Conservation (phyloP, 495 filamentous ascomycete genomes). For the Xylaria castorea region DNA sequence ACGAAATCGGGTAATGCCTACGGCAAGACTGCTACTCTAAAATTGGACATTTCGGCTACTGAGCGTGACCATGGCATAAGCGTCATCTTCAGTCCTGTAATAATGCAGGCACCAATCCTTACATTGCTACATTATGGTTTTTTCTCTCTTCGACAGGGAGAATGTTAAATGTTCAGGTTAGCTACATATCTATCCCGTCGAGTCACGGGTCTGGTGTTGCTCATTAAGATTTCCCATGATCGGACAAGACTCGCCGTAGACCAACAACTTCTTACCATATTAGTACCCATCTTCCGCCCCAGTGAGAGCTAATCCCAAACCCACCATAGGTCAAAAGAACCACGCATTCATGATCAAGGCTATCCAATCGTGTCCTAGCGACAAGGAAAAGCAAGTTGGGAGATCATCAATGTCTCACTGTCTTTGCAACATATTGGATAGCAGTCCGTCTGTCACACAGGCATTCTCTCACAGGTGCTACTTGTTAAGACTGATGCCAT, state of each 20-base stretch:
- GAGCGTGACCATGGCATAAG: slow-evolving; percentile 20
- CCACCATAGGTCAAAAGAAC: slow-evolving; percentile 29
- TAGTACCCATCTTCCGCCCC: slow-evolving; percentile 14
- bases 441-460: slow-evolving; percentile 14
- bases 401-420: slow-evolving; percentile 25
- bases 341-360: slow-evolving; percentile 27
- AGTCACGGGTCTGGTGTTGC: neutral
- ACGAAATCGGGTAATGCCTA: slow-evolving; percentile 12
- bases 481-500: slow-evolving; percentile 24
- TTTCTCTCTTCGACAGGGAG: neutral
- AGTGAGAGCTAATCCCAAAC: slow-evolving; percentile 8
- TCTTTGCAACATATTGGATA: slow-evolving; percentile 21
- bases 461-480: slow-evolving; percentile 6
- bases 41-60: slow-evolving; percentile 22
- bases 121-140: slow-evolving; percentile 10
- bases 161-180: neutral
- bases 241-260: slow-evolving; percentile 28
- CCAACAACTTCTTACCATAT: slow-evolving; percentile 16
- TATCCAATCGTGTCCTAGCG: slow-evolving; percentile 23
- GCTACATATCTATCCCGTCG: slow-evolving; percentile 8
- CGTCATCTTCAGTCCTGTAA: slow-evolving; percentile 16
- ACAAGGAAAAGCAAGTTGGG: slow-evolving; percentile 19
- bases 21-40: slow-evolving; percentile 17
- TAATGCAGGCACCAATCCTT: slow-evolving; percentile 11
- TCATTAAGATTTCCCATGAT: slow-evolving; percentile 37